These are phyloP conservation scores for Pharus latifolius DNA, from an alignment of 176 grass and related monocot genomes.

Conservation along the genomic window DNA sequence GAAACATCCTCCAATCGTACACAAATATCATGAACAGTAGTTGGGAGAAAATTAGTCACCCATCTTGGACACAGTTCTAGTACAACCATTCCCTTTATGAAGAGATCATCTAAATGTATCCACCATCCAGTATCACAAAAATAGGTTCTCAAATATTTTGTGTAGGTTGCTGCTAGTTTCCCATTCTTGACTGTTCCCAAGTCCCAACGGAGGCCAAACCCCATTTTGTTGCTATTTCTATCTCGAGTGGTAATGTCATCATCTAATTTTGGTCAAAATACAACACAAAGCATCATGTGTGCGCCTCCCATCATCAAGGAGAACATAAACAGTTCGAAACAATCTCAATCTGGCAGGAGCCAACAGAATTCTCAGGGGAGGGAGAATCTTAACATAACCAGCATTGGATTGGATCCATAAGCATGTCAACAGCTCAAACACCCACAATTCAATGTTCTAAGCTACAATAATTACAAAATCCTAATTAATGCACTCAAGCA, in stretches of 20 bases:
- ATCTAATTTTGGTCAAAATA: not conserved
- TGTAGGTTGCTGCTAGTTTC: not conserved
- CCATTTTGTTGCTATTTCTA: not conserved
- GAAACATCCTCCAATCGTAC: not conserved
- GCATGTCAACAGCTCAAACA: not conserved
- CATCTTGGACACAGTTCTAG: not conserved
- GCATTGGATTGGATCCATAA: not conserved
- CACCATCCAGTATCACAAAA: not conserved
- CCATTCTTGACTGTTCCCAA: not conserved
- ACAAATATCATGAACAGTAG: not conserved
- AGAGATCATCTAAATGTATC: not conserved
- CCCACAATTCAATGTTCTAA: not conserved
- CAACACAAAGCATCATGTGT: no score
- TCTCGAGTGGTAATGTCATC: not conserved
- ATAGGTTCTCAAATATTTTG: not conserved
- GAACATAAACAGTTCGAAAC: conserved; percentile 6
- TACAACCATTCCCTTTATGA: not conserved
- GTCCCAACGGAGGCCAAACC: not conserved
- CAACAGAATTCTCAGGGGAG: not conserved
- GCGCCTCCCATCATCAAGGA: not conserved
- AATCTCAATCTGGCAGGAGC: not conserved
- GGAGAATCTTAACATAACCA: not conserved
- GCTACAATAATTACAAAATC: no score
- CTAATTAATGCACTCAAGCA: not conserved
- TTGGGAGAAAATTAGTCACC: not conserved